These are phyloP conservation scores for Colletotrichum trifolii DNA, from an alignment of 2,329 filamentous ascomycete species.

Conservation along the genomic window DNA sequence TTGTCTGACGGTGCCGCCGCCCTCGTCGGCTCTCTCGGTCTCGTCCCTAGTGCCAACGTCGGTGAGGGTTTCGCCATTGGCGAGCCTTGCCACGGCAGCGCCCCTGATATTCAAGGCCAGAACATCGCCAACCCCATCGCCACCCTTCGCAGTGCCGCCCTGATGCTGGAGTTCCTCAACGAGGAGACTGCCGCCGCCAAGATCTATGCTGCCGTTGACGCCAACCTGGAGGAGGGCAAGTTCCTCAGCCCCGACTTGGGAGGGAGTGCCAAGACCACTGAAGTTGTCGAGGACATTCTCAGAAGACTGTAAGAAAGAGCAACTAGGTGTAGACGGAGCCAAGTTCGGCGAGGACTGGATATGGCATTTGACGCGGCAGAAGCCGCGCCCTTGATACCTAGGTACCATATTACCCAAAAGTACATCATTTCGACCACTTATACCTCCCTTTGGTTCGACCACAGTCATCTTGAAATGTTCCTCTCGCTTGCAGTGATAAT, in stretches of 20 bases:
- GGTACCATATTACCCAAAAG: conserved; percentile 26
- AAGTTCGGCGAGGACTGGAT: conserved; percentile 19
- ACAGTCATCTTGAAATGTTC: too few species aligned
- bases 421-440: conserved; percentile 12
- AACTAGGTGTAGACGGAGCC: not conserved
- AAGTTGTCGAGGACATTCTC: conserved; percentile 89
- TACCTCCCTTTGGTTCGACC: not conserved
- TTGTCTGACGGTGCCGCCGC: conserved; percentile 95
- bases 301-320: conserved; percentile 72
- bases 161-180: conserved; percentile 97
- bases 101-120: conserved; percentile 93
- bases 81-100: conserved; percentile 96
- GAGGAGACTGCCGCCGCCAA: conserved; percentile 86
- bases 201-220: conserved; percentile 94
- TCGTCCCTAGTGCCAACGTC: conserved; percentile 95
- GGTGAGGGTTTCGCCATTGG: conserved; percentile 95
- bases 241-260: conserved; percentile 91
- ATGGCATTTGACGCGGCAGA: conserved; percentile 25
- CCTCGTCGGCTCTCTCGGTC: conserved; percentile 84
- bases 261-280: conserved; percentile 83
- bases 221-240: conserved; percentile 84
- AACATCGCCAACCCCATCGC: conserved; percentile 97
- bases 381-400: conserved; percentile 28
- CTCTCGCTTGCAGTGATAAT: too few species aligned
- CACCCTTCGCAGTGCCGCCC: conserved; percentile 86